Conservation (phyloP, 2,329 filamentous ascomycete genomes). For the Fusarium chlamydosporum region DNA sequence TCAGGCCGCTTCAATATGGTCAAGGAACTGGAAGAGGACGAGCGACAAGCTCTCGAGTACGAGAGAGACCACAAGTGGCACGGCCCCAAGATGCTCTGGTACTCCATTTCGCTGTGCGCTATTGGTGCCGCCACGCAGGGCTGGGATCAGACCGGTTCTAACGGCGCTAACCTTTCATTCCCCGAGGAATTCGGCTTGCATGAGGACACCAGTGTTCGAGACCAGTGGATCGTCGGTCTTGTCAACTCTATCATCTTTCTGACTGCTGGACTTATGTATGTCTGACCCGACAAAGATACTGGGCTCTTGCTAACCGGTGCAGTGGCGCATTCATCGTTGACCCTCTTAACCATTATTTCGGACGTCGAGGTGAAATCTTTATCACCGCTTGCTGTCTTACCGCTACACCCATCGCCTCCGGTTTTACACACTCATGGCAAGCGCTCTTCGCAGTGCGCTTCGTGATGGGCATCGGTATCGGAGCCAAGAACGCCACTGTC, state of each 20-base stretch:
- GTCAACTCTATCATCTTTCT: slow-evolving; percentile 55
- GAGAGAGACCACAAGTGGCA: slow-evolving; percentile 72
- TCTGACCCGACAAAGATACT: slow-evolving; percentile 29
- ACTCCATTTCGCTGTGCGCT: slow-evolving; percentile 67
- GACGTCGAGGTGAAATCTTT: slow-evolving; percentile 77
- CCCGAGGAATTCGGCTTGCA: slow-evolving; percentile 60
- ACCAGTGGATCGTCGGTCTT: slow-evolving; percentile 60
- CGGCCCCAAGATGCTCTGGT: slow-evolving; percentile 61
- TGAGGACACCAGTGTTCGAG: slow-evolving; percentile 54
- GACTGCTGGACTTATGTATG: slow-evolving; percentile 70
- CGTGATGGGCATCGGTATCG: slow-evolving; percentile 77
- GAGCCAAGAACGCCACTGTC: slow-evolving; percentile 73
- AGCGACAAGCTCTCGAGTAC: slow-evolving; percentile 56
- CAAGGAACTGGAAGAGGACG: slow-evolving; percentile 51
- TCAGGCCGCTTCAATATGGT: slow-evolving; percentile 47
- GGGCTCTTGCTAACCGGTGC: slow-evolving; percentile 1
- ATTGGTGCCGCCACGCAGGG: slow-evolving; percentile 70
- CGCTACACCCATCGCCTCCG: slow-evolving; percentile 59
- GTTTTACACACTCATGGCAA: slow-evolving; percentile 74
- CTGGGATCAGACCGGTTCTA: slow-evolving; percentile 75
- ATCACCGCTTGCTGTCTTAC: slow-evolving; percentile 64
- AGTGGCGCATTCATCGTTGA: slow-evolving; percentile 58
- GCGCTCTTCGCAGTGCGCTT: slow-evolving; percentile 76
- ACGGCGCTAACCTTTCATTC: slow-evolving; percentile 73
- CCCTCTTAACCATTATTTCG: slow-evolving; percentile 73